phyloP scores from a whole-genome alignment of 208 protist species.

The Leishmania amazonensis region DNA sequence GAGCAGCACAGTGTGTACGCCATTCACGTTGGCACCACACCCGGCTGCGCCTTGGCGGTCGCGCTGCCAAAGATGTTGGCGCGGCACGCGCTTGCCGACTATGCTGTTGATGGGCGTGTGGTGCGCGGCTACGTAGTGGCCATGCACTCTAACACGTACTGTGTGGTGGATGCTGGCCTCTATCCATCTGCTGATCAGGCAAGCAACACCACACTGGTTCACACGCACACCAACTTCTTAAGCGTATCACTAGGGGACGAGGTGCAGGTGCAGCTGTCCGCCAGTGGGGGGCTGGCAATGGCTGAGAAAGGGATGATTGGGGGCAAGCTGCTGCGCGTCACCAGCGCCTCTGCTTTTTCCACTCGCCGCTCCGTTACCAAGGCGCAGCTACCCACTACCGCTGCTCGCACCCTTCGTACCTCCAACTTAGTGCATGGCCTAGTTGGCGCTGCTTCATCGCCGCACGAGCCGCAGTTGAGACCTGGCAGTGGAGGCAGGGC shows the following conservation, averaged over 20 bases:
- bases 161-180: slow-evolving; percentile 72
- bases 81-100: slow-evolving; percentile 10
- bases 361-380: slow-evolving; percentile 14
- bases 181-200: slow-evolving; percentile 27
- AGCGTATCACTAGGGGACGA: slow-evolving; percentile 58
- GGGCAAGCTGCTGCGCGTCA: slow-evolving; percentile 38
- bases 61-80: slow-evolving; percentile 29
- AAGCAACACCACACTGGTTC: slow-evolving; percentile 37
- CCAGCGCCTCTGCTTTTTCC: slow-evolving; percentile 17
- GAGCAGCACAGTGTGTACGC: slow-evolving; percentile 43
- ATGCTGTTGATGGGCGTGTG: slow-evolving; percentile 38
- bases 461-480: not conserved
- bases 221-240: slow-evolving; percentile 75
- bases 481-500: not conserved
- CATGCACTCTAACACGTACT: slow-evolving; percentile 43
- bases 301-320: slow-evolving; percentile 31
- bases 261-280: slow-evolving; percentile 62
- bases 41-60: slow-evolving; percentile 12
- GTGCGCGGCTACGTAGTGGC: slow-evolving; percentile 72
- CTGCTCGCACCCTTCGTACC: slow-evolving; percentile 22
- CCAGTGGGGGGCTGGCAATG: slow-evolving; percentile 21
- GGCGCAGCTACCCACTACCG: slow-evolving; percentile 20
- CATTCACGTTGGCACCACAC: slow-evolving; percentile 40
- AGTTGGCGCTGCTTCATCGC: not conserved
- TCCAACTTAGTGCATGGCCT: slow-evolving; percentile 20